Base-by-base conservation (phyloP, 805 yeast genomes). In the Candida andamanensis region DNA sequence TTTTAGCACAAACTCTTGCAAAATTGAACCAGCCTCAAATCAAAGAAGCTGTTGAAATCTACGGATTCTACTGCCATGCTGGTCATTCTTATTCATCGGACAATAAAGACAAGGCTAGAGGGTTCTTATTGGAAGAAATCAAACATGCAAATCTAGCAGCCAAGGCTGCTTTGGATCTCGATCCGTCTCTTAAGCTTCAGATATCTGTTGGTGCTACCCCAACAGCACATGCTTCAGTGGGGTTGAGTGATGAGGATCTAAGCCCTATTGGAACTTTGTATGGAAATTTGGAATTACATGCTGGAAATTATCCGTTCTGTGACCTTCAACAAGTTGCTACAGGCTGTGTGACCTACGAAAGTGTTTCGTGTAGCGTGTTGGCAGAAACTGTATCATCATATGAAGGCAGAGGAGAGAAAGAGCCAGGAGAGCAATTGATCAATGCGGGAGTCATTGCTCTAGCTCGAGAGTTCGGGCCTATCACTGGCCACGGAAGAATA, bases 161-260 rank as follows among this genome's bases (percentile, higher is more conserved):
- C 24, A 40, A 54, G 35, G 37, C 47, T 22, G 69, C 72, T 1
- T 37, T 37, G 19, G 32, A 41, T 3, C 35, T 68, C 4, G 67
- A 67, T 31, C 60, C 69, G 3, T 29, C 51, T 1, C 40, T 61
- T 24, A 43, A 58, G 13, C 55, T 81, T 17, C 64, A 63, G 5
- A 57, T 83, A 2, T 80, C 90, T 0, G 83, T 82, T 15, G 94
- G 94, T 15, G 87, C 92, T 1, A 81, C 94, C 0, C 92, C 92
- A 27, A 83, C 90, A 0, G 76, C 83, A 4, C 85, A 80, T 47
- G 72, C 84, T 1, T 61, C 78, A 16, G 58, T 58, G 37, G 19
- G 37, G 8, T 39, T 60, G 33, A 33, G 49, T 2, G 23, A 34
- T n/a, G 39, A 35, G 7, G 60, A 52, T 20, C 27, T 58, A 28